Conservation (phyloP, 2,329 filamentous ascomycete species). For the Penicillium rolfsii region DNA sequence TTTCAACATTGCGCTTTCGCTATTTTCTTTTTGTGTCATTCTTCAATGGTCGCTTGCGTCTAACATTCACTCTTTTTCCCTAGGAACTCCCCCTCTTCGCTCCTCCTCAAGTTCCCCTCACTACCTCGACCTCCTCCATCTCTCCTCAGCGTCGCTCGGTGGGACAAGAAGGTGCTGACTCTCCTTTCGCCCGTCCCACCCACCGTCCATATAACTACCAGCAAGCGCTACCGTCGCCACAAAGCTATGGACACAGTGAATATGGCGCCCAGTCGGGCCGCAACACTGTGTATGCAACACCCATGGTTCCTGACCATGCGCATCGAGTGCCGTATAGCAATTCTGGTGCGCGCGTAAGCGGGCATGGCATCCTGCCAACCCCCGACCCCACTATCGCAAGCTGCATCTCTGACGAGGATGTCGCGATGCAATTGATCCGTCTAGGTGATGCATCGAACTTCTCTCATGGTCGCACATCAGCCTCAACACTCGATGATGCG, state of each 20-base stretch:
- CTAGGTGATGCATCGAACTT: conserved; percentile 92
- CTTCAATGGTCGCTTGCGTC: conserved; percentile 4
- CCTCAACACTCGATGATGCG: conserved; percentile 89
- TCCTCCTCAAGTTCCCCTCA: conserved; percentile 88
- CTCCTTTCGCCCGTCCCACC: conserved; percentile 72
- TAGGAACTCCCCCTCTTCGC: conserved; percentile 96
- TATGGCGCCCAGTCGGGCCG: conserved; percentile 41
- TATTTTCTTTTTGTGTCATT: conserved; percentile 21
- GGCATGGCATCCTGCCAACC: conserved; percentile 74
- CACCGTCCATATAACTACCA: conserved; percentile 81
- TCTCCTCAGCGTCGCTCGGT: conserved; percentile 85
- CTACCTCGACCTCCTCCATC: conserved; percentile 95
- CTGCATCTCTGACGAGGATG: conserved; percentile 97
- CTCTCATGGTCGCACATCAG: conserved; percentile 88
- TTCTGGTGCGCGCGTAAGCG: conserved; percentile 43
- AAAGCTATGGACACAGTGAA: conserved; percentile 67
- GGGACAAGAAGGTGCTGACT: conserved; percentile 68
- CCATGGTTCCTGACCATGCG: conserved; percentile 57
- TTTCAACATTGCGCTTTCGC: conserved; percentile 10
- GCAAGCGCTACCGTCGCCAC: conserved; percentile 79
- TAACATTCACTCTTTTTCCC: conserved; percentile 26
- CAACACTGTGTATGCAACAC: conserved; percentile 63
- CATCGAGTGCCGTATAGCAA: conserved; percentile 62
- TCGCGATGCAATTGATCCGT: conserved; percentile 94
- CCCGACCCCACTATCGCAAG: conserved; percentile 97